Base-by-base conservation (phyloP, 805 yeast species). In the Ogataea ramenticola region DNA sequence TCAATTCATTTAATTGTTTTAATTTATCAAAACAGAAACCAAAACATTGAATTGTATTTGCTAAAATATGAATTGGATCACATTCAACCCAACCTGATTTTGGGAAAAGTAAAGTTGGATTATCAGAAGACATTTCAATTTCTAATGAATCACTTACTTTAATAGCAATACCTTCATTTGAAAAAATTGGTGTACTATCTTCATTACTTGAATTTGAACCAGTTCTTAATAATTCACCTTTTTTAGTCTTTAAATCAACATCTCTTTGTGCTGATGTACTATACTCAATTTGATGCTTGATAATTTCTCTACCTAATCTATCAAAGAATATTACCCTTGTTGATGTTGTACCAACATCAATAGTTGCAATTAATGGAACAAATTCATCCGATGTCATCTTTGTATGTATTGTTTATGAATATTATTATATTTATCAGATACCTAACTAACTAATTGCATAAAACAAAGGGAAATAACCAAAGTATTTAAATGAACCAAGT, bases 81-180 rank as follows among this genome's bases (percentile, higher is more conserved):
- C 93, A 89, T 67, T 90, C 96, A 32, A 88, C 93, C 96, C 96
- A 89, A 29, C 95, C 93, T 2, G 91, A 89, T 50, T 78, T 75
- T 2, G 93, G 91, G 61, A 81, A 84, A 47, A 79, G 65, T 43
- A 84, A 66, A n/a, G 93, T 84, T 41, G 90, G 89, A 31, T 71
- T 62, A 7, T 72, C 68, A 26, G 71, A 60, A 57, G 68, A 68
- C 51, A 76, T 78, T 62, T 83, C 90, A 50, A 83, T 78, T 53
- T 77, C 84, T 43, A 83, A 64, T 49, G 73, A 70, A 48, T 74
- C 79, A 47, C 65, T 71, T 55, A 56, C 56, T 43, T 77, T 73
- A 55, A 83, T 77, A 20, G 86, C 80, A 46, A 82, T 70, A 68
- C 91, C 91, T 58, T 82, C 89, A 30, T 83, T 79, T 6, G 89